Evolutionary conservation across 139 green algal species (phyloP).

Genomic region (Coelastrella sp.): DNA sequence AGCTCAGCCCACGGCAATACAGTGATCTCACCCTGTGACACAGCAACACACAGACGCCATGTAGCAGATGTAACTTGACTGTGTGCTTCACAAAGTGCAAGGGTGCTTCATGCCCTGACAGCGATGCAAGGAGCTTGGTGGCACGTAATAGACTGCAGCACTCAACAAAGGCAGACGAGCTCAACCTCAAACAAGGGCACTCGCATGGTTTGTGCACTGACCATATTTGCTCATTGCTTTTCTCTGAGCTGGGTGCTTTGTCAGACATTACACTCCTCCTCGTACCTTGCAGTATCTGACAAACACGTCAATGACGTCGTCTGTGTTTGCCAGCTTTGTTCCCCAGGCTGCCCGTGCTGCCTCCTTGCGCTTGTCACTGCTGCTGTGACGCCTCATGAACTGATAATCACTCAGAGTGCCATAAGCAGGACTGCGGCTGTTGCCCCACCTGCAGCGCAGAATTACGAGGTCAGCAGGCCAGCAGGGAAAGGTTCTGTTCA

Average conservation of each 20-base stretch:
- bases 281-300: slow-evolving; percentile 58
- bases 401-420: slow-evolving; percentile 75
- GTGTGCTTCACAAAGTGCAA: too few relatives aligned
- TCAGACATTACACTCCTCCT: not conserved
- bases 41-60: not conserved
- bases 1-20: slow-evolving; percentile 85
- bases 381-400: slow-evolving; percentile 73
- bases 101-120: too few relatives aligned
- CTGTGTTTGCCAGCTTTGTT: slow-evolving; percentile 43
- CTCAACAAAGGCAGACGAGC: too few relatives aligned
- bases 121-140: too few relatives aligned
- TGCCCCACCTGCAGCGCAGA: slow-evolving; percentile 57
- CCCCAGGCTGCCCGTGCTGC: slow-evolving; percentile 72
- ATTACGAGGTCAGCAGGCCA: not conserved
- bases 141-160: too few relatives aligned
- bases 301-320: slow-evolving; percentile 82
- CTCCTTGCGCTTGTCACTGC: slow-evolving; percentile 64
- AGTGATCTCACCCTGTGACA: slow-evolving; percentile 66
- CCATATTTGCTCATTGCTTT: not conserved
- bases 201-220: not conserved
- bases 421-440: slow-evolving; percentile 67
- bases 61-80: too few relatives aligned
- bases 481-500: too few relatives aligned
- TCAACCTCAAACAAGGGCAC: too few relatives aligned
- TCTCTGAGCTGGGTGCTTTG: not conserved